phyloP scores from a whole-genome alignment of 179 eudicot genomes.

The Silene vulgaris region DNA sequence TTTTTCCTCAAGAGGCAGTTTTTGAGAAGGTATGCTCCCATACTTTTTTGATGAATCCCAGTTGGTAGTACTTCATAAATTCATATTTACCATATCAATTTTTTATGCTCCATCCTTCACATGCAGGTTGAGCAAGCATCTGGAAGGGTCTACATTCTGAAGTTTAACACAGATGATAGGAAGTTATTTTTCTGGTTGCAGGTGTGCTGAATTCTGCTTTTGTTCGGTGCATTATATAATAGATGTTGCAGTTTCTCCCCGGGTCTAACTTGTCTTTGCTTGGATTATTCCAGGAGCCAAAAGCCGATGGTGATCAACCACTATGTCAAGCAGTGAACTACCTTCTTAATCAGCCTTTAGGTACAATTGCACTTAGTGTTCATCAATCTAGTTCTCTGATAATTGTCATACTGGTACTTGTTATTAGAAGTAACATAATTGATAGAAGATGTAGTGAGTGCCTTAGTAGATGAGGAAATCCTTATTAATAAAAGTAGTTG shows the following conservation, averaged over 20 bases:
- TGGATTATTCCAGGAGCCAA: conserved; percentile 64
- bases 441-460: not conserved
- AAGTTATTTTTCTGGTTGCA: conserved; percentile 98
- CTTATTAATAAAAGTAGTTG: not conserved
- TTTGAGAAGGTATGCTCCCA: conserved; percentile 74
- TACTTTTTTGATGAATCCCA: not conserved
- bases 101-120: not conserved
- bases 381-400: not conserved
- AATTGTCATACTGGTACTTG: not conserved
- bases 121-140: conserved; percentile 82
- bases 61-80: not conserved
- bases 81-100: not conserved
- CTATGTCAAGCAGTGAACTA: conserved; percentile 70
- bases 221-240: not conserved
- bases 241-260: not conserved
- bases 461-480: not conserved
- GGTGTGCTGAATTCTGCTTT: conserved; percentile 36
- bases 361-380: conserved; percentile 31
- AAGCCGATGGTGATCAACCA: conserved; percentile 56
- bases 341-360: conserved; percentile 75
- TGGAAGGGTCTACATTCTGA: conserved; percentile 84
- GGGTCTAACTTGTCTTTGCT: conserved; percentile 17
- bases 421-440: not conserved
- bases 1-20: conserved; percentile 84
- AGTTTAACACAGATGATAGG: conserved; percentile 88